Evolutionary conservation across 768 basidiomycete species (phyloP).

Genomic region (Suillus cothurnatus): DNA sequence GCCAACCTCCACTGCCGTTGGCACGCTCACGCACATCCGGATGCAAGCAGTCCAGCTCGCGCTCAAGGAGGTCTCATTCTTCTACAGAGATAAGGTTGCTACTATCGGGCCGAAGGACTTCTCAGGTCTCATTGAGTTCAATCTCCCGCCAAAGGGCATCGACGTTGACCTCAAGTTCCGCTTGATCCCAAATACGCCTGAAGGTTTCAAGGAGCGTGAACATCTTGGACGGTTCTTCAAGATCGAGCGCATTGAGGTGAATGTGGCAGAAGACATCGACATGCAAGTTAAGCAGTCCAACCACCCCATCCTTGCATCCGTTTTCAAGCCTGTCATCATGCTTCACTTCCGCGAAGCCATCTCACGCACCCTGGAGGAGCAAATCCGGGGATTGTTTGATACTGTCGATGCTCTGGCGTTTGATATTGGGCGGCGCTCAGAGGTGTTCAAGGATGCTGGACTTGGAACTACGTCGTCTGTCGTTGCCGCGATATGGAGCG

Average conservation of each 20-base stretch:
- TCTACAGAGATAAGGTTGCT: slow-evolving; percentile 64
- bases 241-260: slow-evolving; percentile 56
- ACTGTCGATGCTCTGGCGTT: slow-evolving; percentile 58
- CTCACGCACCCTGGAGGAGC: slow-evolving; percentile 57
- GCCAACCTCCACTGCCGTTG: slow-evolving; percentile 51
- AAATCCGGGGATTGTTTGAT: slow-evolving; percentile 54
- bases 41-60: slow-evolving; percentile 65
- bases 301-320: slow-evolving; percentile 58
- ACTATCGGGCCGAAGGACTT: slow-evolving; percentile 56
- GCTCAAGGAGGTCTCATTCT: slow-evolving; percentile 72
- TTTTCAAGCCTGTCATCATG: slow-evolving; percentile 66
- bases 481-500: slow-evolving; percentile 69
- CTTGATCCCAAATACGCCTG: slow-evolving; percentile 53
- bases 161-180: slow-evolving; percentile 70
- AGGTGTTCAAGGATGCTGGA: slow-evolving; percentile 70
- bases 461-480: slow-evolving; percentile 48
- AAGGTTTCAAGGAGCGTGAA: slow-evolving; percentile 47
- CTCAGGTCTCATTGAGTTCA: slow-evolving; percentile 63
- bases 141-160: slow-evolving; percentile 65
- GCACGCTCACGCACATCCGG: slow-evolving; percentile 66
- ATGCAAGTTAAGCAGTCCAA: slow-evolving; percentile 62
- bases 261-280: slow-evolving; percentile 57
- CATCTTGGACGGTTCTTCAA: slow-evolving; percentile 52
- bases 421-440: slow-evolving; percentile 56
- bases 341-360: slow-evolving; percentile 60